Conservation (phyloP, 352 stramenopile species). For the Pilasporangium apinafurcum region DNA sequence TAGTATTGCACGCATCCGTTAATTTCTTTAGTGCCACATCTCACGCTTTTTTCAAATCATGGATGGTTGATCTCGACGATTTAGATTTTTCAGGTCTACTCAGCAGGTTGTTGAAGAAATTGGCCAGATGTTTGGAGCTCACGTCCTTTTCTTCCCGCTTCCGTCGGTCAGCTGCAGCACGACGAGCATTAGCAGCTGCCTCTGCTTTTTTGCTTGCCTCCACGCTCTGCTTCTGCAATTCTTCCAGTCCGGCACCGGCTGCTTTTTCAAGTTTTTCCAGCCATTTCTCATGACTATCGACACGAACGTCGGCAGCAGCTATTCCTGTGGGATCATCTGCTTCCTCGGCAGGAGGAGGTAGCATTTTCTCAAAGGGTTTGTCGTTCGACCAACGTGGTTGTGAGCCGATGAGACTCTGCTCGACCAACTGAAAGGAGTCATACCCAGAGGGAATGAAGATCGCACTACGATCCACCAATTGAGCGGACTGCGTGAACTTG, state of each 20-base stretch:
- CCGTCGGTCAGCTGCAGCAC: slow-evolving; percentile 58
- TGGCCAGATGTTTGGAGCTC: slow-evolving; percentile 79
- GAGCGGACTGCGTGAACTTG: slow-evolving; percentile 57
- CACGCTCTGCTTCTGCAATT: slow-evolving; percentile 81
- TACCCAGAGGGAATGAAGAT: slow-evolving; percentile 79
- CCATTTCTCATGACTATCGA: slow-evolving; percentile 71
- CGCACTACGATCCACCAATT: slow-evolving; percentile 60
- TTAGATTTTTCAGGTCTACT: slow-evolving; percentile 80
- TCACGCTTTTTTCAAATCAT: slow-evolving; percentile 54
- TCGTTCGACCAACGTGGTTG: slow-evolving; percentile 70
- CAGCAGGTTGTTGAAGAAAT: slow-evolving; percentile 86
- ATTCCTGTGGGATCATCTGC: slow-evolving; percentile 22
- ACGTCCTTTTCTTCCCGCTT: slow-evolving; percentile 82
- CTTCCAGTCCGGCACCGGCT: slow-evolving; percentile 64
- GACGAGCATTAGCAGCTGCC: slow-evolving; percentile 53
- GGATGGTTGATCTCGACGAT: slow-evolving; percentile 47
- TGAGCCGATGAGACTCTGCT: slow-evolving; percentile 71
- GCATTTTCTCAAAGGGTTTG: slow-evolving; percentile 79
- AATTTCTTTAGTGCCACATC: not conserved
- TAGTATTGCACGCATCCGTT: not conserved
- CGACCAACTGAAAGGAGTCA: slow-evolving; percentile 67
- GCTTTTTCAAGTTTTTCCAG: slow-evolving; percentile 80
- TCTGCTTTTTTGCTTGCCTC: slow-evolving; percentile 80
- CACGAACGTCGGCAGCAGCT: slow-evolving; percentile 38
- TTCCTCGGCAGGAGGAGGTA: slow-evolving; percentile 40